Evolutionary conservation across 805 yeast species (phyloP).

Genomic region (Pichia nakasei): DNA sequence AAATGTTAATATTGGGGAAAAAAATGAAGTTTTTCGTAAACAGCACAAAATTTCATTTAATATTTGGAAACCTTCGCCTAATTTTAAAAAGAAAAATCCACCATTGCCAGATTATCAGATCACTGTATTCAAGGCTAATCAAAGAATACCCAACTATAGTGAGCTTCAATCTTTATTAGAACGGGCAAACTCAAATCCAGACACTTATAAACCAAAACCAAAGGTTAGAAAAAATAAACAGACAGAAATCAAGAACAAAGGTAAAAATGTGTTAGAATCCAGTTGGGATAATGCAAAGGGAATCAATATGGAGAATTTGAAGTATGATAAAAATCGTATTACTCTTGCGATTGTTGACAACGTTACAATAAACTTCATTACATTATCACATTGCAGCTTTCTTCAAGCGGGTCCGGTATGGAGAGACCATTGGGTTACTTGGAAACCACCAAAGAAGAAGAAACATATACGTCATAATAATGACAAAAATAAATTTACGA

Average conservation of each 20-base stretch:
- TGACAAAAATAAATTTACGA: neutral
- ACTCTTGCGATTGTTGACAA: conserved; percentile 66
- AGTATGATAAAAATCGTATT: conserved; percentile 19
- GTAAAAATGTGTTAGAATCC: neutral
- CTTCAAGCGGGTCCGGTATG: conserved; percentile 21
- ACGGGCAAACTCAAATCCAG: conserved; percentile 16
- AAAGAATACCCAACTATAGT: conserved; percentile 37
- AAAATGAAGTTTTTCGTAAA: conserved; percentile 18
- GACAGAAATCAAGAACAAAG: neutral
- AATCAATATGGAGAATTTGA: conserved; percentile 9
- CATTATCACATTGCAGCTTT: conserved; percentile 43
- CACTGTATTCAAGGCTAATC: conserved; percentile 42
- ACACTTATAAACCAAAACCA: conserved; percentile 3
- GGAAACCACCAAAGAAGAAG: conserved; percentile 9
- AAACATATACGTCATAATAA: neutral
- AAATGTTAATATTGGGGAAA: neutral
- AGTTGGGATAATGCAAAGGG: conserved; percentile 11
- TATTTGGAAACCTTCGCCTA: conserved; percentile 78
- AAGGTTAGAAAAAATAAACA: neutral
- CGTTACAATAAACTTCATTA: conserved; percentile 65
- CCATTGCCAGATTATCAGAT: conserved; percentile 70
- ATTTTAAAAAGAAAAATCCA: conserved; percentile 63
- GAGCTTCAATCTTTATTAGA: conserved; percentile 33
- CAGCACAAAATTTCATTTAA: conserved; percentile 38
- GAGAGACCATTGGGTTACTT: conserved; percentile 20